Conservation (phyloP, 352 stramenopile species). For the Globisporangium echinulatum region DNA sequence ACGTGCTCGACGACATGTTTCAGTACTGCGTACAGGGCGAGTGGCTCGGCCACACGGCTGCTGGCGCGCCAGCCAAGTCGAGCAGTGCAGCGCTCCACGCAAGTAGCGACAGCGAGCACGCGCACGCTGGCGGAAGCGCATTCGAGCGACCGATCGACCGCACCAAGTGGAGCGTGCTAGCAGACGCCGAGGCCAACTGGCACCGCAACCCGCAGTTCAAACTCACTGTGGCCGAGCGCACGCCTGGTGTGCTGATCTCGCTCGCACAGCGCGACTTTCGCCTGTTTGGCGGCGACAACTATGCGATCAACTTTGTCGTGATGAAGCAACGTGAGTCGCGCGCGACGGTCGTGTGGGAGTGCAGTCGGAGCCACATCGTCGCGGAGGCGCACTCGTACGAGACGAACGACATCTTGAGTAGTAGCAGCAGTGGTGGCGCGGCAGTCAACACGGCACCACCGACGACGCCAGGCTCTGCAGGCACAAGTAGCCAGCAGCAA, state of each 20-base stretch:
- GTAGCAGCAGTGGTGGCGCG: background rate
- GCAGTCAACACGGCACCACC: background rate
- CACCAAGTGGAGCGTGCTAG: constrained; percentile 58
- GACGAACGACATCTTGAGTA: constrained; percentile 20
- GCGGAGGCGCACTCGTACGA: constrained; percentile 66
- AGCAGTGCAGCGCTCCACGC: background rate
- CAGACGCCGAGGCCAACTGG: constrained; percentile 83
- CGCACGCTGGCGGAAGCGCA: background rate
- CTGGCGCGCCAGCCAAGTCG: constrained; percentile 20
- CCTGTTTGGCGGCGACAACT: constrained; percentile 77
- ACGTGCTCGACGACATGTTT: constrained; percentile 29
- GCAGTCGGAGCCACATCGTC: constrained; percentile 48
- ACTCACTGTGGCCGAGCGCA: constrained; percentile 34
- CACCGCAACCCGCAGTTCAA: constrained; percentile 90
- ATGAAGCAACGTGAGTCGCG: constrained; percentile 55
- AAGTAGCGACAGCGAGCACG: constrained; percentile 5
- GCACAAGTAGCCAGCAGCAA: background rate
- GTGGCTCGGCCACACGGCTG: constrained; percentile 34
- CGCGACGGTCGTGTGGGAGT: constrained; percentile 70
- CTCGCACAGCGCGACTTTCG: constrained; percentile 82
- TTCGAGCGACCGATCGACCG: constrained; percentile 41
- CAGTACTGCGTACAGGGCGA: constrained; percentile 59
- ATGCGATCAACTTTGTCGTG: constrained; percentile 85
- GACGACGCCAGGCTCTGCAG: background rate
- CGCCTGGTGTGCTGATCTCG: constrained; percentile 54